A percentile compares a stretch with the other conserved stretches of the same genome.
phyloP scores from a whole-genome alignment of 495 filamentous ascomycete species.

The Lasiosphaeria ovina region DNA sequence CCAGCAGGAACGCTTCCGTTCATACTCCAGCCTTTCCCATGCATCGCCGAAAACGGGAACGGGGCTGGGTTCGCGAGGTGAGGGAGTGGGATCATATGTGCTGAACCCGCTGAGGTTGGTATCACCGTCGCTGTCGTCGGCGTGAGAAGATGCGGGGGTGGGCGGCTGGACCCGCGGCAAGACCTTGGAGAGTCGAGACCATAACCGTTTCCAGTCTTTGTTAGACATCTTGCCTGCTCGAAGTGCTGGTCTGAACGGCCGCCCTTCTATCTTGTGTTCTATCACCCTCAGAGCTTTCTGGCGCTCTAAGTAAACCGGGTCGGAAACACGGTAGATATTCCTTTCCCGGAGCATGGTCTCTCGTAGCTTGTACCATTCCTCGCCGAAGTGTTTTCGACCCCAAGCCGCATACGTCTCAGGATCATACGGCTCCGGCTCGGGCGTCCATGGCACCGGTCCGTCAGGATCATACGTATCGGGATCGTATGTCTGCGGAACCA shows the following conservation, averaged over 20 bases:
- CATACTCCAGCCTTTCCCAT: constrained; percentile 17
- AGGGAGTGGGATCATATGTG: constrained; percentile 10
- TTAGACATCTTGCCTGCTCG: constrained; percentile 4
- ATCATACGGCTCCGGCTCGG: constrained; percentile 16
- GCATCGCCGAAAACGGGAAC: constrained; percentile 3
- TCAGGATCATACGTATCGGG: constrained; percentile 3
- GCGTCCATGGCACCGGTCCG: constrained; percentile 15
- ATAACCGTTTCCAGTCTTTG: constrained; percentile 11
- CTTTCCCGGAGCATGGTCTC: constrained; percentile 17
- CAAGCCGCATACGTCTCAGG: constrained; percentile 12
- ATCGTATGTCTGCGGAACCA: constrained; percentile 12
- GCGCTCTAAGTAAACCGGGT: constrained; percentile 11
- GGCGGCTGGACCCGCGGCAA: not conserved
- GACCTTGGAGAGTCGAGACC: constrained; percentile 14
- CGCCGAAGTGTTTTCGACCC: constrained; percentile 18
- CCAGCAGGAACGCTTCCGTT: constrained; percentile 9
- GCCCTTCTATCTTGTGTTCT: constrained; percentile 12
- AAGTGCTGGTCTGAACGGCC: constrained; percentile 6
- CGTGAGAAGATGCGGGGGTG: constrained; percentile 6
- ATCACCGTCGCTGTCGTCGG: constrained; percentile 5
- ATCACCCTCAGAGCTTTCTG: constrained; percentile 12
- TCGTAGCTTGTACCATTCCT: constrained; percentile 16
- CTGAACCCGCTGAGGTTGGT: constrained; percentile 12
- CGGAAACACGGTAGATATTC: constrained; percentile 8
- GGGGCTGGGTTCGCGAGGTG: constrained; percentile 8